Percentiles rank a stretch among this genome's conserved stretches.
Conservation (phyloP, 345 rosid genomes). For the Salix arbutifolia region DNA sequence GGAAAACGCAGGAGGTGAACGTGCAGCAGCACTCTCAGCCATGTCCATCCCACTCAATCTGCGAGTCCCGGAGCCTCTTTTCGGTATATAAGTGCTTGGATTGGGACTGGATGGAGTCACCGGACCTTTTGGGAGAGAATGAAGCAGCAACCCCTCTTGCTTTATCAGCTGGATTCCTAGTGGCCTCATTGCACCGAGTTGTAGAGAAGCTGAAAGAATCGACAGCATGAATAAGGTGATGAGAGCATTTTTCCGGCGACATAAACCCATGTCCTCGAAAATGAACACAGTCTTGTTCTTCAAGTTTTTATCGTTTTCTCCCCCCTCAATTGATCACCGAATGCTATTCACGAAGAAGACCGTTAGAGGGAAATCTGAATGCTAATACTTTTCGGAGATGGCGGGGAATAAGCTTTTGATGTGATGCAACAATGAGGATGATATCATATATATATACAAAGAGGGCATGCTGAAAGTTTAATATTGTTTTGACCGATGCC, state of each 20-base stretch:
- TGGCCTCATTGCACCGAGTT: constrained; percentile 17
- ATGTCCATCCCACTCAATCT: constrained; percentile 3
- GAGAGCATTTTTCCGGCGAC: background rate
- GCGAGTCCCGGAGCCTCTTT: background rate
- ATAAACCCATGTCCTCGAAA: constrained; percentile 2
- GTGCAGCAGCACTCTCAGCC: background rate
- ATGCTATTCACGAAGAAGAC: background rate
- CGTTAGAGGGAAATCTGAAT: no score
- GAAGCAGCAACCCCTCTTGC: background rate
- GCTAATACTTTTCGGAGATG: background rate
- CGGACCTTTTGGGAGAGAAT: background rate
- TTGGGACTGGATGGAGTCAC: background rate
- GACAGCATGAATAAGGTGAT: background rate
- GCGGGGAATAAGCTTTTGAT: background rate
- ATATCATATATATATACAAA: background rate
- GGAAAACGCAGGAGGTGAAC: background rate
- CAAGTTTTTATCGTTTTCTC: background rate
- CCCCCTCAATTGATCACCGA: background rate
- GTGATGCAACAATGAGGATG: background rate
- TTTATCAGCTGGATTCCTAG: background rate
- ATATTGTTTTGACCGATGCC: background rate
- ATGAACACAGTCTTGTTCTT: background rate
- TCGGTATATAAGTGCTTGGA: constrained; percentile 1
- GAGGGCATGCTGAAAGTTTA: background rate
- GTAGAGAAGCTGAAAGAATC: constrained; percentile 9